phyloP scores from a whole-genome alignment of 2,329 filamentous ascomycete genomes.

The Emericellopsis cladophorae region DNA sequence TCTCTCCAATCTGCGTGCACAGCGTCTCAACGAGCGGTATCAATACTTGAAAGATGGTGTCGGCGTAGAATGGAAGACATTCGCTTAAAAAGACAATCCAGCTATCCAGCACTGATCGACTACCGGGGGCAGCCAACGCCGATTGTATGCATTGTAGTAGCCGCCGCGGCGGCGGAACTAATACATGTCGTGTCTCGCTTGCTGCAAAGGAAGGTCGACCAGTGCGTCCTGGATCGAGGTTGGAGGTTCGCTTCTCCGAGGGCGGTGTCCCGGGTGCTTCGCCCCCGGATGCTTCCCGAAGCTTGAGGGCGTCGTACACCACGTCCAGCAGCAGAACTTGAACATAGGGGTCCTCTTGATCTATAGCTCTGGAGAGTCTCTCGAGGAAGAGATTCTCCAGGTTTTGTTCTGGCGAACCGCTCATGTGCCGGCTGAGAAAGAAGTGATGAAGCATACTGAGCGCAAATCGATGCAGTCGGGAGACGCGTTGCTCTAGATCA shows the following conservation, averaged over 20 bases:
- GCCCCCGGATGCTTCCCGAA: conserved; percentile 32
- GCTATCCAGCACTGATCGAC: conserved; percentile 70
- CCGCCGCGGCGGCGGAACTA: conserved; percentile 41
- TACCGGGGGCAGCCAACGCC: conserved; percentile 63
- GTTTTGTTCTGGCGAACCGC: conserved; percentile 46
- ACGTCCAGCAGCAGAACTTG: conserved; percentile 71
- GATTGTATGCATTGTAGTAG: conserved; percentile 77
- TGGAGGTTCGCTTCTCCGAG: conserved; percentile 32
- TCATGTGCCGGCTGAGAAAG: conserved; percentile 48
- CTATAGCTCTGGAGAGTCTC: conserved; percentile 48
- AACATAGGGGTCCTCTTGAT: conserved; percentile 52
- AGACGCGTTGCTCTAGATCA: conserved; percentile 30
- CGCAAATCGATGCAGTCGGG: conserved; percentile 58
- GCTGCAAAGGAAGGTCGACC: conserved; percentile 23
- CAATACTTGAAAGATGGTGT: conserved; percentile 78
- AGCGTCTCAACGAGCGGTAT: conserved; percentile 86
- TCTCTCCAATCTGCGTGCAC: conserved; percentile 61
- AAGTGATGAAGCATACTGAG: conserved; percentile 60
- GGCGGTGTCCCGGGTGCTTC: conserved; percentile 30
- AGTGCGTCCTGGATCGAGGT: conserved; percentile 25
- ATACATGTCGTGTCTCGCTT: conserved; percentile 11
- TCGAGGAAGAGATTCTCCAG: conserved; percentile 62
- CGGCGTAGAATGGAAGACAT: conserved; percentile 71
- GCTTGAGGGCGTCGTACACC: conserved; percentile 60
- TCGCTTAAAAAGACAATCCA: conserved; percentile 83